phyloP scores from a whole-genome alignment of 129 eudicot species.

The Rutidosis leptorrhynchoides region DNA sequence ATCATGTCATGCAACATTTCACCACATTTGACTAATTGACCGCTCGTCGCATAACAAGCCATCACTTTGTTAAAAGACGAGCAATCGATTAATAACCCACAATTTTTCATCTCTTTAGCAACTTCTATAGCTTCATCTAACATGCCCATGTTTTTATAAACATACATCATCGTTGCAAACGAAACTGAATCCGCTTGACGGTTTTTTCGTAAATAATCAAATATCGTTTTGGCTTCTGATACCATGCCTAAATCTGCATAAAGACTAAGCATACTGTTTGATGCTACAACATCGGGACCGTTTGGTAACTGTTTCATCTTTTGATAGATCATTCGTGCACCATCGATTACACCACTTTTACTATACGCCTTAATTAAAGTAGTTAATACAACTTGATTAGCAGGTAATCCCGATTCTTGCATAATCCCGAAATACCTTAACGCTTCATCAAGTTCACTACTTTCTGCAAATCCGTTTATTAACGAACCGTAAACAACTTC shows the following conservation, averaged over 20 bases:
- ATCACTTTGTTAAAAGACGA: slow-evolving; percentile 62
- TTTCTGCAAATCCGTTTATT: slow-evolving; percentile 73
- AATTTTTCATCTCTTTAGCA: slow-evolving; percentile 63
- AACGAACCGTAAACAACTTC: slow-evolving; percentile 78
- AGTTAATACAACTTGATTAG: slow-evolving; percentile 65
- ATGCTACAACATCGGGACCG: slow-evolving; percentile 82
- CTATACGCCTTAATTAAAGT: slow-evolving; percentile 78
- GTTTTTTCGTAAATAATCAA: slow-evolving; percentile 45
- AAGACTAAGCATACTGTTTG: slow-evolving; percentile 71
- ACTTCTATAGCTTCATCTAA: slow-evolving; percentile 65
- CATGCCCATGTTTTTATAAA: slow-evolving; percentile 81
- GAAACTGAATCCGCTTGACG: slow-evolving; percentile 61
- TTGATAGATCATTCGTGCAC: slow-evolving; percentile 56
- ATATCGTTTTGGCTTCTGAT: slow-evolving; percentile 58
- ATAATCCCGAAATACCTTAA: slow-evolving; percentile 49
- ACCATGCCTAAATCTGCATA: slow-evolving; percentile 77
- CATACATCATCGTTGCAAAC: slow-evolving; percentile 68
- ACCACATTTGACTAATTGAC: slow-evolving; percentile 63
- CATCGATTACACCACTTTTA: slow-evolving; percentile 60
- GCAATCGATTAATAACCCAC: slow-evolving; percentile 51
- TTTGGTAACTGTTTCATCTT: slow-evolving; percentile 55
- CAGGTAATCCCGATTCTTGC: slow-evolving; percentile 63
- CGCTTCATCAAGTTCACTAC: slow-evolving; percentile 62
- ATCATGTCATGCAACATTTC: slow-evolving; percentile 62
- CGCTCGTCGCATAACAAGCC: slow-evolving; percentile 72